Percentiles rank a stretch among this genome's conserved stretches.
Conservation (phyloP, 2,329 filamentous ascomycete species). For the Venturia asperata region DNA sequence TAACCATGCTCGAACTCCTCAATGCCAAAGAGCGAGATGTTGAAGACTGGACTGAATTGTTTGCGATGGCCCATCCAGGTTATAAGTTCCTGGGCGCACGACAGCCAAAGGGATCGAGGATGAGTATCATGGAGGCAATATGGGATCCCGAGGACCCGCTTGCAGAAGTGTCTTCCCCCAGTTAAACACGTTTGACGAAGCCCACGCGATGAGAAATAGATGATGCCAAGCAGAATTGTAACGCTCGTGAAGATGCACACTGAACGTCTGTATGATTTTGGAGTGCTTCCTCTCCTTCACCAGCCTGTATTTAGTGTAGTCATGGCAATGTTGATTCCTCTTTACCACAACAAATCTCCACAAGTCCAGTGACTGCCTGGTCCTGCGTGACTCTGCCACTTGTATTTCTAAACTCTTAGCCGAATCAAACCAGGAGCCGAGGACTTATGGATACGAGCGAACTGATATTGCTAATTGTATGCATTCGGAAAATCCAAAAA, state of each 20-base stretch:
- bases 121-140: slow-evolving; percentile 19
- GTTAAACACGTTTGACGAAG: too few relatives aligned
- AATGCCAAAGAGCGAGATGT: slow-evolving; percentile 20
- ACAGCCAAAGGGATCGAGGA: slow-evolving; percentile 11
- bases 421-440: neutral
- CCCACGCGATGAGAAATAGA: too few relatives aligned
- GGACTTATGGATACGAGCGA: neutral
- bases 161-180: neutral
- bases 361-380: too few relatives aligned
- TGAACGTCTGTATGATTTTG: too few relatives aligned
- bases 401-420: too few relatives aligned
- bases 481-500: neutral
- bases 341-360: too few relatives aligned
- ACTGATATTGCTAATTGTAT: neutral
- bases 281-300: too few relatives aligned
- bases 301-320: too few relatives aligned
- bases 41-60: slow-evolving; percentile 14
- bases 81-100: slow-evolving; percentile 17
- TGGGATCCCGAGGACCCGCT: slow-evolving; percentile 9
- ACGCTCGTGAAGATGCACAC: too few relatives aligned
- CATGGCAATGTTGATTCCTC: too few relatives aligned
- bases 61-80: slow-evolving; percentile 13
- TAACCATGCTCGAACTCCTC: slow-evolving; percentile 18
- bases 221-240: too few relatives aligned
- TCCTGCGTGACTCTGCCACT: too few relatives aligned